Percentiles rank a stretch among this genome's conserved stretches.
These are phyloP conservation scores for Hippophae rhamnoides DNA, from an alignment of 306 rosid species.

Conservation along the genomic window DNA sequence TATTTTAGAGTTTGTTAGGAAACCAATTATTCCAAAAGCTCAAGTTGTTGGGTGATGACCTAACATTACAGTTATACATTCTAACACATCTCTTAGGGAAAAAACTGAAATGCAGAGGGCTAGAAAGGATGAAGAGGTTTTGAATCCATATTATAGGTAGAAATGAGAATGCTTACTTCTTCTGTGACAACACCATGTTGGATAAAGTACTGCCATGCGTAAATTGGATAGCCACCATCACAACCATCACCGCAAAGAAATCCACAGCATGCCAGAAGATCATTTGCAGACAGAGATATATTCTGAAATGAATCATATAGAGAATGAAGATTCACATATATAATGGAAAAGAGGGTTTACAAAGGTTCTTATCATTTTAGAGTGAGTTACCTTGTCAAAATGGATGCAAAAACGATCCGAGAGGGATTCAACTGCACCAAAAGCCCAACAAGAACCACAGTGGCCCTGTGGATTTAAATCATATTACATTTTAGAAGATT, in stretches of 20 bases:
- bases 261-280: slow-evolving; percentile 89
- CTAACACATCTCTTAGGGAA: too few species aligned
- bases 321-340: too few species aligned
- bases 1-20: too few species aligned
- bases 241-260: slow-evolving; percentile 88
- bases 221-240: slow-evolving; percentile 70
- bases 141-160: background rate
- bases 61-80: too few species aligned
- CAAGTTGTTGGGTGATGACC: too few species aligned
- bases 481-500: background rate
- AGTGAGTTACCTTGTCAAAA: slow-evolving; percentile 39
- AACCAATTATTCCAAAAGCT: too few species aligned
- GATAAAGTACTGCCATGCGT: slow-evolving; percentile 70
- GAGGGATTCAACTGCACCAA: slow-evolving; percentile 86
- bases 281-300: slow-evolving; percentile 74
- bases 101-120: too few species aligned
- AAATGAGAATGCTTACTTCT: slow-evolving; percentile 42
- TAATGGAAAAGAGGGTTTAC: too few species aligned
- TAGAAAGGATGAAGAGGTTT: too few species aligned
- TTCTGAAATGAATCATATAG: slow-evolving; percentile 36
- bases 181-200: slow-evolving; percentile 89
- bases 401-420: slow-evolving; percentile 90
- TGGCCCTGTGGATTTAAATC: slow-evolving; percentile 59
- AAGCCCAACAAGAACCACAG: slow-evolving; percentile 99
- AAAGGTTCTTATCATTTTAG: too few species aligned